These are phyloP conservation scores for Trichoderma arundinaceum DNA, from an alignment of 2,329 filamentous ascomycete genomes.

Conservation along the genomic window DNA sequence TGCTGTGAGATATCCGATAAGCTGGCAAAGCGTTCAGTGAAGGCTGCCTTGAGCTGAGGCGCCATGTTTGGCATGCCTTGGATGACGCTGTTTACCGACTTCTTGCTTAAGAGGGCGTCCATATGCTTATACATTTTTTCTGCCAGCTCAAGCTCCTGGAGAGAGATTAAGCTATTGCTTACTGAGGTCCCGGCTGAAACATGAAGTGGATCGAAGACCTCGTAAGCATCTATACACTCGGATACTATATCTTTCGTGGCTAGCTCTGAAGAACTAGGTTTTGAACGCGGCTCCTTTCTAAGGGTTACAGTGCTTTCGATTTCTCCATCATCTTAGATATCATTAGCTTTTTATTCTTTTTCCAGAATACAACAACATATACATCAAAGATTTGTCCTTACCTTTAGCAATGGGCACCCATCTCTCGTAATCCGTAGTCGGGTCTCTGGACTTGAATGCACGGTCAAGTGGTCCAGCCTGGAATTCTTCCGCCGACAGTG, in stretches of 20 bases:
- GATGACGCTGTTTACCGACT: background rate
- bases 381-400: background rate
- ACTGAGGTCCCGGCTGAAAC: background rate
- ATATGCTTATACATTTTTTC: slow-evolving; percentile 25
- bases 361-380: too few relatives aligned
- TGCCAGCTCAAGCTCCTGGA: slow-evolving; percentile 13
- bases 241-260: background rate
- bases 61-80: background rate
- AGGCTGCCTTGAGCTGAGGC: background rate
- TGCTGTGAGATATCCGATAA: background rate
- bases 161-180: background rate
- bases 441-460: background rate
- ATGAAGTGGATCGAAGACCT: slow-evolving; percentile 22
- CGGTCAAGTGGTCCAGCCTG: slow-evolving; percentile 2
- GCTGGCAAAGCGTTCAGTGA: background rate
- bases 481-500: background rate
- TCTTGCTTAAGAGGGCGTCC: background rate
- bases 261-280: background rate
- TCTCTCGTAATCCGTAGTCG: background rate
- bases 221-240: slow-evolving; percentile 28
- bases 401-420: slow-evolving; percentile 12
- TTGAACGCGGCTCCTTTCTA: background rate
- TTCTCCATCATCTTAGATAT: background rate
- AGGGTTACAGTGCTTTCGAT: background rate
- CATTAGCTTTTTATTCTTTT: background rate